A percentile compares a stretch with the other conserved stretches of the same genome.
phyloP scores from a whole-genome alignment of 2,329 filamentous ascomycete species.

The Fusarium keratoplasticum region DNA sequence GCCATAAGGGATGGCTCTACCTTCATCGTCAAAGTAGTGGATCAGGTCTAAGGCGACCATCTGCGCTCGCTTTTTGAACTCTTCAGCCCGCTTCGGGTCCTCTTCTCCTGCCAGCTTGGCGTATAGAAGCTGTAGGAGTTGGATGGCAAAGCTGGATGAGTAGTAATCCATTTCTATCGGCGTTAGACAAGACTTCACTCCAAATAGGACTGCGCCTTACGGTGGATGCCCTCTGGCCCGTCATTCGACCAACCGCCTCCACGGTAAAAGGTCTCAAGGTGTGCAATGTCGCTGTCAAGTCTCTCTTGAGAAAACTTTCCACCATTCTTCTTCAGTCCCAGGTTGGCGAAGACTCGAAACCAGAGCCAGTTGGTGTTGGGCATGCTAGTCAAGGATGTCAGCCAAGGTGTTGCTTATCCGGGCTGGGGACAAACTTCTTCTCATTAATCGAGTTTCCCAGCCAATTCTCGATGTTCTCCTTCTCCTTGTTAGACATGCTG shows the following conservation, averaged over 20 bases:
- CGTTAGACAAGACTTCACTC: conserved; percentile 7
- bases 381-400: conserved; percentile 65
- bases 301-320: conserved; percentile 76
- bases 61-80: conserved; percentile 77
- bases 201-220: conserved; percentile 47
- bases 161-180: conserved; percentile 83
- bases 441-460: conserved; percentile 81
- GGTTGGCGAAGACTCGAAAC: conserved; percentile 87
- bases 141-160: conserved; percentile 84
- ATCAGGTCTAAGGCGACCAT: conserved; percentile 76
- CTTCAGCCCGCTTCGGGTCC: conserved; percentile 73
- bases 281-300: conserved; percentile 80
- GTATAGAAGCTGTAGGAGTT: conserved; percentile 82
- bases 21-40: conserved; percentile 81
- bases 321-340: conserved; percentile 80
- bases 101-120: conserved; percentile 76
- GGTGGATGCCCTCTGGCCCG: conserved; percentile 80
- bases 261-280: conserved; percentile 84
- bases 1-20: conserved; percentile 80
- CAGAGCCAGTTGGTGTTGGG: conserved; percentile 77
- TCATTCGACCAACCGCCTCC: conserved; percentile 87
- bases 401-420: background rate
- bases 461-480: conserved; percentile 76
- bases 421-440: conserved; percentile 66
- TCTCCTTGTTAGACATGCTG: conserved; percentile 70